Base-by-base conservation (phyloP, 352 stramenopile species). In the Pythium brachiatum region DNA sequence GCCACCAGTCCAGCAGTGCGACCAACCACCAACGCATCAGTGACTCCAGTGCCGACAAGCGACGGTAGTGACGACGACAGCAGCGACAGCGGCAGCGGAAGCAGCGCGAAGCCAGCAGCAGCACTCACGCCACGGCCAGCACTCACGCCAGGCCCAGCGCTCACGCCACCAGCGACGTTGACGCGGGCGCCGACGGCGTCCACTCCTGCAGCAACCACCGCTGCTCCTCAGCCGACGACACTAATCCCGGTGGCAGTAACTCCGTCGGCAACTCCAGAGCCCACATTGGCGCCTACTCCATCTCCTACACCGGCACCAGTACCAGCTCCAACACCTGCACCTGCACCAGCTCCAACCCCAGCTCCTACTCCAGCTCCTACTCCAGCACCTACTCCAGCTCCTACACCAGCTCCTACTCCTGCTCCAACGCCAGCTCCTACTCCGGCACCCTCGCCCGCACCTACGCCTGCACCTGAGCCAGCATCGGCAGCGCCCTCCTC, bases 351-450 rank as follows among this genome's bases (percentile, higher is more conserved):
- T 6, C 68, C 68, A 23, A 69, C 68, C 3, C 58, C 27, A 25
- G 18, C 11, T 13, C 48, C 48, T 26, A 55, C 48, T 2, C 29
- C 58, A 21, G 48, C 26, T 8, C 57, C 57, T 29, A 55, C 43
- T 12, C 29, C 29, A 3, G 16, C 56, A 25, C 41, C 56, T 25
- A 48, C 56, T n/a, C 60, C 48, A 26, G 23, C 38, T 15, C 44
- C 57, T 20, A 64, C 59, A 7, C 47, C 53, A 20, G 27, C 25
- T 7, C 58, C 68, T n/a, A 66, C 56, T 39, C 59, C 48, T 21
- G 26, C 55, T 6, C 68, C 68, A 23, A 69, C 68, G 9, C 29
- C 59, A 25, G 36, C 64, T 18, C 51, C 65, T 18, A 60, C 60
- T 5, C 32, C 52, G 11, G 27, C 39, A 21, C 63, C 68, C 36